Conservation (phyloP, 78 protist genomes). For the Parvularia atlantis region DNA sequence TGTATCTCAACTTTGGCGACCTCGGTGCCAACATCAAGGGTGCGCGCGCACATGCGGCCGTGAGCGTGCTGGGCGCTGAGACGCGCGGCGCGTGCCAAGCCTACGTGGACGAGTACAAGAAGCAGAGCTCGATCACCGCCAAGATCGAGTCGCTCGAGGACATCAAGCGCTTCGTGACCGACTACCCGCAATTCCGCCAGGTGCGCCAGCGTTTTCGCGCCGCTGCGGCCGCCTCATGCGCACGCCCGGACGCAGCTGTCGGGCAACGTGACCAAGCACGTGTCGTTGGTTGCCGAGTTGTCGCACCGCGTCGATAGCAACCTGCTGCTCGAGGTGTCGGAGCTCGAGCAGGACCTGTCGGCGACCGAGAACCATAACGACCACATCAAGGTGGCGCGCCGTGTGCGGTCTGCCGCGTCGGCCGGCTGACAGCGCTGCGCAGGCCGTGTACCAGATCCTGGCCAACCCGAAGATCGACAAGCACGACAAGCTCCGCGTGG, state of each 20-base stretch:
- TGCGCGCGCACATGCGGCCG: too few relatives aligned
- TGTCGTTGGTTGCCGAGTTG: conserved; percentile 55
- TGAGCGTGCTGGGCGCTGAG: conserved; percentile 21
- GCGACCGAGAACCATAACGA: not conserved
- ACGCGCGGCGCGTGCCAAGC: conserved; percentile 50
- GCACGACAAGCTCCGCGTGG: conserved; percentile 55
- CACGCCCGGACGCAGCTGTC: too few relatives aligned
- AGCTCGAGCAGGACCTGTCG: conserved; percentile 79
- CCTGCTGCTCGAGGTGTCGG: conserved; percentile 52
- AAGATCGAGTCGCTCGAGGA: conserved; percentile 71
- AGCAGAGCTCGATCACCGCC: conserved; percentile 29
- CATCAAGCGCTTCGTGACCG: conserved; percentile 75
- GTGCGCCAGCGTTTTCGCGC: too few relatives aligned
- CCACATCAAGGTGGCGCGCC: not conserved
- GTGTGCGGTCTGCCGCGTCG: not conserved
- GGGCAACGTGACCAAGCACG: conserved; percentile 71
- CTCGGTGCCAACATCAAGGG: conserved; percentile 70
- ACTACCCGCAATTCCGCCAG: conserved; percentile 84
- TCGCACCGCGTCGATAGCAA: conserved; percentile 12
- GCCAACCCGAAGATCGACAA: not conserved
- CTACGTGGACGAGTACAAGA: conserved; percentile 62
- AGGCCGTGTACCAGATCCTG: not conserved
- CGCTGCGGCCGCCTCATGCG: too few relatives aligned
- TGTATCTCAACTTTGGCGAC: conserved; percentile 86
- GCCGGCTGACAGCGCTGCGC: not conserved